A percentile compares a stretch with the other conserved stretches of the same genome.
These are phyloP conservation scores for Aspergillus incahuasiensis DNA, from an alignment of 495 filamentous ascomycete genomes.

Conservation along the genomic window DNA sequence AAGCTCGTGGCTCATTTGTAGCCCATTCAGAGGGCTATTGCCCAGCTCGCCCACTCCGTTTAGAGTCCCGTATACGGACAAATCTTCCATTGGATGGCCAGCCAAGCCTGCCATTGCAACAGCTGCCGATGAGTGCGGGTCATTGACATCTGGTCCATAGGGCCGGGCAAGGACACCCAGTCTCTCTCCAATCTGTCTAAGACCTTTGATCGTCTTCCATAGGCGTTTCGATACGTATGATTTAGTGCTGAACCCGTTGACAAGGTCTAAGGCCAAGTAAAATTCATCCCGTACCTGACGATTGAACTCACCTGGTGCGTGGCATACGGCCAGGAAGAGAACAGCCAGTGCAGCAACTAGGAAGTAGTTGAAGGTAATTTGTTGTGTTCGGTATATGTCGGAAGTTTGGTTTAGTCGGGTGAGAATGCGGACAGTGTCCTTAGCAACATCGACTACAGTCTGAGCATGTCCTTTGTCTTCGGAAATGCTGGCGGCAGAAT, in stretches of 20 bases:
- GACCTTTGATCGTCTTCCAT: constrained; percentile 74
- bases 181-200: constrained; percentile 75
- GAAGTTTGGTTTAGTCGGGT: constrained; percentile 73
- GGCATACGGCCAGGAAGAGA: constrained; percentile 76
- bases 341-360: constrained; percentile 75
- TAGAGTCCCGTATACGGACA: constrained; percentile 49
- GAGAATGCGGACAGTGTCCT: constrained; percentile 72
- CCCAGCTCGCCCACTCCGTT: constrained; percentile 46
- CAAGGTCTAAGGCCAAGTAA: constrained; percentile 77
- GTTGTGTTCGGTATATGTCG: constrained; percentile 73
- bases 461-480: constrained; percentile 64
- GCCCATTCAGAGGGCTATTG: constrained; percentile 56
- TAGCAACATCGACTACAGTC: constrained; percentile 70
- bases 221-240: constrained; percentile 74
- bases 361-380: constrained; percentile 85
- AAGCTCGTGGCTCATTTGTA: constrained; percentile 60
- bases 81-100: constrained; percentile 60
- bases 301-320: constrained; percentile 75
- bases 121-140: constrained; percentile 62
- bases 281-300: constrained; percentile 74
- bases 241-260: constrained; percentile 74
- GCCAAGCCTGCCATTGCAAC: constrained; percentile 72
- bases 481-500: constrained; percentile 69
- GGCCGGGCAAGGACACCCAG: constrained; percentile 62
- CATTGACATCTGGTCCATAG: constrained; percentile 36